Conservation (phyloP, 345 rosid species). For the Citrus maxima region DNA sequence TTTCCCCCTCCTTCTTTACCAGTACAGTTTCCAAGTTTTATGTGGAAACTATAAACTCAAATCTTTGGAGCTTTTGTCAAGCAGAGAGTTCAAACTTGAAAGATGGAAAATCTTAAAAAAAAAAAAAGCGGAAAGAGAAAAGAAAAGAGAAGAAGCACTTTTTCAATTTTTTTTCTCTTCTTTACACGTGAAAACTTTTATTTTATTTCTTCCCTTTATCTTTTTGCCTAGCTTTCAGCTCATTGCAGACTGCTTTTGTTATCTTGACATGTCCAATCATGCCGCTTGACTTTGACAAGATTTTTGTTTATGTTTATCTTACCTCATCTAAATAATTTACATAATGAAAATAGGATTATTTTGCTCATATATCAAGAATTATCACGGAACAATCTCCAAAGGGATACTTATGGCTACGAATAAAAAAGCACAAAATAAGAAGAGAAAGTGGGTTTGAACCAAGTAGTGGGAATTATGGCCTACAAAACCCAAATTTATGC, state of each 20-base stretch:
- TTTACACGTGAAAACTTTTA: constrained; percentile 24
- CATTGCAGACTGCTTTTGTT: constrained; percentile 3
- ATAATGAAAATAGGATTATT: no score
- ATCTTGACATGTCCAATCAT: not conserved
- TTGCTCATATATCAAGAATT: no score
- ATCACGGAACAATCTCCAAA: no score
- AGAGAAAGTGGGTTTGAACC: not conserved
- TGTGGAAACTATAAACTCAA: not conserved
- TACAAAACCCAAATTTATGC: not conserved
- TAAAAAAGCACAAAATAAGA: not conserved
- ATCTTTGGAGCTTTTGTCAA: constrained; percentile 10
- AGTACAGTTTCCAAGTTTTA: constrained; percentile 3
- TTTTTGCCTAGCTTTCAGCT: constrained; percentile 22
- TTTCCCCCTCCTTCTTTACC: not conserved
- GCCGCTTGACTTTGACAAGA: not conserved
- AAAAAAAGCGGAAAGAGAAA: constrained; percentile 7
- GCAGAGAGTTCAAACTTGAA: not conserved
- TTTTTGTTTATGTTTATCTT: not conserved
- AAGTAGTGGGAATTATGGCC: not conserved
- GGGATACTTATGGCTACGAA: not conserved
- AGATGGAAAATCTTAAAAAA: not conserved
- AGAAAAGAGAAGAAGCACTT: not conserved
- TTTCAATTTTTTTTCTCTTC: not conserved
- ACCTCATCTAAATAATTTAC: not conserved
- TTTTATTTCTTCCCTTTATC: constrained; percentile 9